Evolutionary conservation across 768 basidiomycete species (phyloP), one percentile per base, ranked within the genome.

Genomic region (Collybia nuda): DNA sequence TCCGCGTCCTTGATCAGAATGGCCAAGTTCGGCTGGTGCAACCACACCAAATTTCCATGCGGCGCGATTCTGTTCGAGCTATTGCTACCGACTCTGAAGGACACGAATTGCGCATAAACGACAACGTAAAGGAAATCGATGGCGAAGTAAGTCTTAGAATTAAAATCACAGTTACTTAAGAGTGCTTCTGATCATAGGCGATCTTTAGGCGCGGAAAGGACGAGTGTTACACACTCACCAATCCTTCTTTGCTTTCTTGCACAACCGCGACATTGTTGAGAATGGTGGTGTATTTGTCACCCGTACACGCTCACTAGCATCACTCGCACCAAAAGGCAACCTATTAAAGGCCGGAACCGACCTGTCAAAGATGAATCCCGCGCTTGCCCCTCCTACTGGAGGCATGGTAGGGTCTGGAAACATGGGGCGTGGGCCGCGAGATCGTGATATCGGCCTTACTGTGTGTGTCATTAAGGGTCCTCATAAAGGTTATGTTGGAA

Each of bases 221-320:
- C 81, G 84, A 50, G 89, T 98, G 11, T 74, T 99, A 22, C 95
- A 98, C 61, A 93, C 94, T 38, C 89, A 96, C 66, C 93, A 96
- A 63, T 93, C 94, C 0, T 86, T 91, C 68, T 96, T 85, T 59
- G 93, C 91, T 2, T 99, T 98, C 78, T 70, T 98, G 40, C 88
- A 95, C 71, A 96, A 95, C 61, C 87, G 95, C 12, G 94, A 98
- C 44, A 77, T 92, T 46, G 62, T 77, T 17, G 94, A 98, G 67
- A 94, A 98, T 59, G 88, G 91, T 18, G 97, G 97, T 51, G 86
- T 98, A 22, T 99, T 95, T 62, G 93, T 99, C 44, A 90, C 93
- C 0, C 86, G 93, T 32, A 84, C 91, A 12, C 85, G 90, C 37
- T 82, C 86, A 1, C 75, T 98, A 39, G 82, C 81, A 1, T 95